A percentile compares a stretch with the other conserved stretches of the same genome.
These are phyloP conservation scores for Aspergillus sp. DNA, from an alignment of 2,329 filamentous ascomycete genomes.

Conservation along the genomic window DNA sequence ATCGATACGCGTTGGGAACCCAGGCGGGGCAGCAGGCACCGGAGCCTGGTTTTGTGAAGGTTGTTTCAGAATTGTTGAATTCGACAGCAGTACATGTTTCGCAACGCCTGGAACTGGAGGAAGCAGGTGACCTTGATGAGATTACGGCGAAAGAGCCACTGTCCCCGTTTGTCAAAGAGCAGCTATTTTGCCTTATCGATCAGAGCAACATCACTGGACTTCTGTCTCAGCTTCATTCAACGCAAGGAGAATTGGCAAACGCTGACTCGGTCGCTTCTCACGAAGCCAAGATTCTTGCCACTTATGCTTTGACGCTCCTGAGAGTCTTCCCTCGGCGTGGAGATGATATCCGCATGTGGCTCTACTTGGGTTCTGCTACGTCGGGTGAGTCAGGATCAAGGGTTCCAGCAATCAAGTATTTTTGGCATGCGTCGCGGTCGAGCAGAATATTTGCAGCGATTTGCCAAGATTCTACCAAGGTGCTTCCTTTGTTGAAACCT, in stretches of 20 bases:
- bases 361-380: constrained; percentile 67
- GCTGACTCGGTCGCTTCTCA: constrained; percentile 37
- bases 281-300: constrained; percentile 68
- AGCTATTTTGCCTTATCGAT: constrained; percentile 66
- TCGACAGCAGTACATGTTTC: constrained; percentile 51
- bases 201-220: constrained; percentile 64
- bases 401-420: constrained; percentile 68
- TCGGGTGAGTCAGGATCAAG: constrained; percentile 30
- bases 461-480: constrained; percentile 50
- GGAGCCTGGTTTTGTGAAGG: constrained; percentile 49
- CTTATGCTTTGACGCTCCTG: constrained; percentile 77
- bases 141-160: constrained; percentile 26
- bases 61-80: constrained; percentile 51
- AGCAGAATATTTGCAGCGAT: constrained; percentile 55
- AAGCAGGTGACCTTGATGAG: constrained; percentile 21
- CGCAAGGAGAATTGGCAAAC: constrained; percentile 17
- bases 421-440: constrained; percentile 64
- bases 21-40: constrained; percentile 34
- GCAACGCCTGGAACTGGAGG: constrained; percentile 40
- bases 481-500: constrained; percentile 51
- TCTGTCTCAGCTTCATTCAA: constrained; percentile 40
- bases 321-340: constrained; percentile 73
- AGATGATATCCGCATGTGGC: constrained; percentile 90
- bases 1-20: constrained; percentile 41
- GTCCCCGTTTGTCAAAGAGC: constrained; percentile 53